Evolutionary conservation across 2,329 filamentous ascomycete genomes (phyloP).

Genomic region (Calonectria ilicicola): DNA sequence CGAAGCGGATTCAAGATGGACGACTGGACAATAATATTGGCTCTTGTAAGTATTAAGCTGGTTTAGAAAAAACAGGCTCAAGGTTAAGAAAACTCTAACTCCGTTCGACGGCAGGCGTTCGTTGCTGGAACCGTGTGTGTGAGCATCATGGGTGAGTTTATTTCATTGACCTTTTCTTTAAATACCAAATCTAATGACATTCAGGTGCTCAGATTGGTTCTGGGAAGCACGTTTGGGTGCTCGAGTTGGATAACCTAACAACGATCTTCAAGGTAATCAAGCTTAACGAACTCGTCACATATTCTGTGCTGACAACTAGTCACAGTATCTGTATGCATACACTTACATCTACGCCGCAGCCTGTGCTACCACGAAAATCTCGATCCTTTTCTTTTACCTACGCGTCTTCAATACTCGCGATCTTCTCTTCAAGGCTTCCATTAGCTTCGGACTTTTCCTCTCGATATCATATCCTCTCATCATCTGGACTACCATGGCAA

Average conservation of each 20-base stretch:
- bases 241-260: not conserved
- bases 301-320: not conserved
- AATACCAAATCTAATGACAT: not conserved
- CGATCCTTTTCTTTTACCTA: slow-evolving; percentile 29
- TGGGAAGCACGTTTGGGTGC: slow-evolving; percentile 24
- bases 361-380: slow-evolving; percentile 20
- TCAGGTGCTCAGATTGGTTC: slow-evolving; percentile 14
- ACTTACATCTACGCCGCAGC: slow-evolving; percentile 19
- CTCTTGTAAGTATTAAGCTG: not conserved
- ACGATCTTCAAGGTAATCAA: slow-evolving; percentile 16
- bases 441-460: slow-evolving; percentile 20
- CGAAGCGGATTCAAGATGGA: slow-evolving; percentile 7
- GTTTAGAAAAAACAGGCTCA: not conserved
- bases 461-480: slow-evolving; percentile 21
- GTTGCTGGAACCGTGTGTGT: slow-evolving; percentile 19
- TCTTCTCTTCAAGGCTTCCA: not conserved
- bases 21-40: slow-evolving; percentile 23
- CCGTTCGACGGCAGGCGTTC: not conserved
- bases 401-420: slow-evolving; percentile 17
- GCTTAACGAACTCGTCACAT: too few relatives aligned
- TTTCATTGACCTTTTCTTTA: not conserved
- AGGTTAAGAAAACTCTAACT: not conserved
- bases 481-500: slow-evolving; percentile 24
- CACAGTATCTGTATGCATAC: slow-evolving; percentile 12
- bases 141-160: slow-evolving; percentile 9